Conservation (phyloP, 768 basidiomycete species). For the Hortiboletus campestris region DNA sequence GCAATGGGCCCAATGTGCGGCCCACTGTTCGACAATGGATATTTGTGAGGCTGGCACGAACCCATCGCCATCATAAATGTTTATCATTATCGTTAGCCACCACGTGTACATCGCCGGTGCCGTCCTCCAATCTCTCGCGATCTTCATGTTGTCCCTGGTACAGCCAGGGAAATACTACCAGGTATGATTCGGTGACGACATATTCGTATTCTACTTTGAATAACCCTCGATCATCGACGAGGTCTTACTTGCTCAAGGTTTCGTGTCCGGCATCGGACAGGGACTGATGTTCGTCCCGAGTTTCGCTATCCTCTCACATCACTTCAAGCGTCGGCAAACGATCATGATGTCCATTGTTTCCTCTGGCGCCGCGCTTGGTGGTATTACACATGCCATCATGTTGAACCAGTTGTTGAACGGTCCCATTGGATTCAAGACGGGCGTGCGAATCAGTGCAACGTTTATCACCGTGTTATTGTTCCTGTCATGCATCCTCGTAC, state of each 20-base stretch:
- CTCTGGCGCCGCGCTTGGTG: constrained; percentile 53
- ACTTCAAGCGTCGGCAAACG: constrained; percentile 41
- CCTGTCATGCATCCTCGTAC: constrained; percentile 38
- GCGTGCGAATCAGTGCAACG: constrained; percentile 39
- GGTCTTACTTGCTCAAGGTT: constrained; percentile 44
- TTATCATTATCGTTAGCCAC: constrained; percentile 2
- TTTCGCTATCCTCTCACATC: constrained; percentile 41
- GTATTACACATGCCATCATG: constrained; percentile 57
- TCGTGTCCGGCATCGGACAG: constrained; percentile 39
- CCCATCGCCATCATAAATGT: no score
- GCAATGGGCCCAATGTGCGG: constrained; percentile 24
- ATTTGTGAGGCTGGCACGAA: constrained; percentile 20
- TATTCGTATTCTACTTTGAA: neutral
- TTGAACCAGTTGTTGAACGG: constrained; percentile 48
- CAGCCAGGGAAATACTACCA: constrained; percentile 36
- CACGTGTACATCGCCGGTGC: constrained; percentile 24
- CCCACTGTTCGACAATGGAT: constrained; percentile 25
- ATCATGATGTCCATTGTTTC: constrained; percentile 45
- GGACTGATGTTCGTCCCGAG: constrained; percentile 48
- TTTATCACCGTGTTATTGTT: constrained; percentile 38
- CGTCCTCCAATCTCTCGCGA: constrained; percentile 26
- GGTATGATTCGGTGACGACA: constrained; percentile 12
- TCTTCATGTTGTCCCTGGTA: constrained; percentile 40
- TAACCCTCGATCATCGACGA: constrained; percentile 9
- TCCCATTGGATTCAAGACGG: constrained; percentile 42